These are phyloP conservation scores for Mucor mucedo DNA, from an alignment of 371 early-diverging fungal genomes.

Conservation along the genomic window DNA sequence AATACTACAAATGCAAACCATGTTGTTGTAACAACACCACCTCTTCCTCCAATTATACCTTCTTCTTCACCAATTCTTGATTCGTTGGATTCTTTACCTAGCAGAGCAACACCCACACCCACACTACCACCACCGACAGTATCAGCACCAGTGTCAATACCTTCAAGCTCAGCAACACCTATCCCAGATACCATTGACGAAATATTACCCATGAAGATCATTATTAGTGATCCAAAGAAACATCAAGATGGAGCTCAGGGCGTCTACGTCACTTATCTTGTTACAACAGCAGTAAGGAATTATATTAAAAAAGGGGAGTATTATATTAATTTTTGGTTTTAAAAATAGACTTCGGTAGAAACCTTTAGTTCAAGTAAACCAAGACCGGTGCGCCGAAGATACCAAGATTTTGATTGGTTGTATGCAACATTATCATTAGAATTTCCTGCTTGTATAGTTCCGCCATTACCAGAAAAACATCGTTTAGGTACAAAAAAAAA, in stretches of 20 bases:
- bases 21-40: conserved; percentile 4
- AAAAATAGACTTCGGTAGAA: conserved; percentile 22
- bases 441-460: conserved; percentile 80
- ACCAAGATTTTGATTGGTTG: conserved; percentile 90
- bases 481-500: conserved; percentile 62
- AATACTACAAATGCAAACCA: background rate
- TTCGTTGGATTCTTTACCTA: conserved; percentile 8
- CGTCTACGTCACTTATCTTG: conserved; percentile 81
- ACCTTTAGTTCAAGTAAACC: conserved; percentile 13
- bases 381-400: conserved; percentile 74
- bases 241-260: conserved; percentile 83
- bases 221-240: conserved; percentile 81
- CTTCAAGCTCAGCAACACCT: conserved; percentile 13
- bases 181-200: background rate
- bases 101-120: conserved; percentile 4
- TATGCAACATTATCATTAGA: conserved; percentile 68
- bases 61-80: conserved; percentile 18
- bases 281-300: conserved; percentile 70
- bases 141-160: background rate
- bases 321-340: background rate
- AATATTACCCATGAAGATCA: conserved; percentile 44
- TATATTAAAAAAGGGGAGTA: background rate
- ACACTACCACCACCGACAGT: conserved; percentile 1
- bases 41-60: conserved; percentile 14
- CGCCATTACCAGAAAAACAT: conserved; percentile 90